Evolutionary conservation across 2,329 filamentous ascomycete species (phyloP), one percentile per base, ranked within the genome.

Genomic region (Ophiocordyceps australis): DNA sequence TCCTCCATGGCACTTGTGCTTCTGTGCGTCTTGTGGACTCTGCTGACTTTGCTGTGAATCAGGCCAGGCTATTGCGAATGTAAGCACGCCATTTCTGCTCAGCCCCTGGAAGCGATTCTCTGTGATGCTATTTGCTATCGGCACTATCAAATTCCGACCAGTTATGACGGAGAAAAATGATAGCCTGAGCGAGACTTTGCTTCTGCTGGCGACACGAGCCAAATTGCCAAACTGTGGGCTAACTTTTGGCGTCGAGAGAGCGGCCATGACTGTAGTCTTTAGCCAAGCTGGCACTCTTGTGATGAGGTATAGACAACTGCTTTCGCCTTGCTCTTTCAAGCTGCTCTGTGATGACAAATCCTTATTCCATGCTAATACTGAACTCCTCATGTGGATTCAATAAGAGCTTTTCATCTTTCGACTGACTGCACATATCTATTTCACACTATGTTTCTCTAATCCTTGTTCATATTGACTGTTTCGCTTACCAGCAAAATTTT

Each of bases 391-490:
- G 67, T 76, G 65, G 69, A 77, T 55, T 54, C 59, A 67, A 60
- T 62, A 64, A 62, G 65, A 70, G 65, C 73, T 79, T 79, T 80
- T 80, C 74, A 80, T 79, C 74, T 79, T 79, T 79, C 74, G 64
- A 64, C 73, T 80, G 75, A 80, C 17, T 55, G 46, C 47, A 42
- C 44, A 47, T 39, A 37, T 29, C 39, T 40, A 38, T 36, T 29
- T 36, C 30, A 31, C 34, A 35, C 35, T 32, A 8, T 18, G 20
- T 15, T n/a, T n/a, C n/a, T n/a, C n/a, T n/a, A n/a, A n/a, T n/a
- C n/a, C n/a, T n/a, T n/a, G n/a, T n/a, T n/a, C n/a, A n/a, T n/a
- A n/a, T n/a, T n/a, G n/a, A n/a, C n/a, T n/a, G n/a, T n/a, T n/a
- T n/a, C n/a, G n/a, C n/a, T n/a, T n/a, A n/a, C n/a, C n/a, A n/a